Percentiles rank a stretch among this genome's conserved stretches.
Conservation (phyloP, 1,139 yeast genomes). For the Hyphopichia khmerensis region DNA sequence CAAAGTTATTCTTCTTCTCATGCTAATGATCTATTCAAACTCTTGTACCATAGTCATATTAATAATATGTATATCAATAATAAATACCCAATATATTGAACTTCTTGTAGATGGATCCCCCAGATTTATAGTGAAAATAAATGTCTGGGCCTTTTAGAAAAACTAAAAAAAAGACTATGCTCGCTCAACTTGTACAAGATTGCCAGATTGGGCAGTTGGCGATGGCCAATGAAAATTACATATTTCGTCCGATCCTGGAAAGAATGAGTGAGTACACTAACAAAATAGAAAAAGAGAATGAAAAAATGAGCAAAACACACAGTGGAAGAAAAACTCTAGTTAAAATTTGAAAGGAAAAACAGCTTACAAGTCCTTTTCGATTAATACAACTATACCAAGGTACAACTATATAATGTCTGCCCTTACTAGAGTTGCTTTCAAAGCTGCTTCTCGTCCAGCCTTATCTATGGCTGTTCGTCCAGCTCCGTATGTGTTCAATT, state of each 20-base stretch:
- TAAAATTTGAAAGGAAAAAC: neutral
- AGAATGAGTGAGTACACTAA: neutral
- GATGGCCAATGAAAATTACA: slow-evolving; percentile 38
- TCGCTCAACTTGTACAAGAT: slow-evolving; percentile 7
- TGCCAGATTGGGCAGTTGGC: slow-evolving; percentile 35
- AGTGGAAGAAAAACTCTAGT: slow-evolving; percentile 1
- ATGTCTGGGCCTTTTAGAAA: no score
- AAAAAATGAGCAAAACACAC: slow-evolving; percentile 3
- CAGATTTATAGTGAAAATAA: no score
- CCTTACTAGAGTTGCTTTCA: slow-evolving; percentile 48
- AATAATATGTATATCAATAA: no score
- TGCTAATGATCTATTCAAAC: no score
- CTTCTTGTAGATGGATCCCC: no score
- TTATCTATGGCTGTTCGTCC: slow-evolving; percentile 42
- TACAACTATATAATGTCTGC: slow-evolving; percentile 31
- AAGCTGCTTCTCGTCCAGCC: slow-evolving; percentile 41
- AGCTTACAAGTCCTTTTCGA: neutral
- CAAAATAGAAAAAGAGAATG: neutral
- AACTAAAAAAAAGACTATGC: no score
- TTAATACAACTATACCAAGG: neutral
- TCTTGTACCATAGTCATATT: no score
- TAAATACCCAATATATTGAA: no score
- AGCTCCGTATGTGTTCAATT: slow-evolving; percentile 39
- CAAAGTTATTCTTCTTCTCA: no score
- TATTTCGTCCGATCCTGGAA: slow-evolving; percentile 16